Base-by-base conservation (phyloP, 345 rosid species). In the Eutrema yunnanense region DNA sequence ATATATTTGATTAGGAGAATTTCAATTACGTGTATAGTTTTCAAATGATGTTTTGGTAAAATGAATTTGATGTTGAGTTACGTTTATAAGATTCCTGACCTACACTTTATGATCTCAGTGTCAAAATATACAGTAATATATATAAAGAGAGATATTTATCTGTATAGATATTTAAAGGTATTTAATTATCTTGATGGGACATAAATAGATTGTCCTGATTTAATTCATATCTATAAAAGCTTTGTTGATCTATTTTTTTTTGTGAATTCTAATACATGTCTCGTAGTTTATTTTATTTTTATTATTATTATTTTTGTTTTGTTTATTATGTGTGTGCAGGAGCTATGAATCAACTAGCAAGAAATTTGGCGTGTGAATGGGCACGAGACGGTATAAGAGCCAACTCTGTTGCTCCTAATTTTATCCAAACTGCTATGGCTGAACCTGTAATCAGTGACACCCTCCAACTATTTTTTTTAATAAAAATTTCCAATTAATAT, bases 281-380 rank as follows among this genome's bases (percentile, higher is more conserved):
- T 22, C 26, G 26, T 22, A 22, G 26, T 22, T 22, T 22, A 22
- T 22, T 22, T 22, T 22, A 22, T 22, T 22, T 22, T 22, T 22
- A 22, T 22, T 22, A 22, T 22, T 22, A 22, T 22, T 19, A 19
- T 19, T 19, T 22, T 22, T 22, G 2, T 22, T 22, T 22, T 22
- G 26, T 22, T 22, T 22, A 22, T 22, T 22, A 22, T 22, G 9
- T 55, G 6, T 11, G 10, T 26, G 5, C 11, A 69, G 73, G 66
- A 50, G 67, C 74, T 49, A 0, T 70, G 66, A 27, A 70, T 59
- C 66, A 70, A 6, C 32, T 70, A 38, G 40, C 74, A n/a, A 70
- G 8, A 60, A 49, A 2, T 14, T 40, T 71, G 60, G 74, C 74
- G 0, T 71, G 74, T 40, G 74, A 69, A 58, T 69, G 73, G 73